Base-by-base conservation (phyloP, 352 stramenopile genomes). In the Phytopythium kandeliae region DNA sequence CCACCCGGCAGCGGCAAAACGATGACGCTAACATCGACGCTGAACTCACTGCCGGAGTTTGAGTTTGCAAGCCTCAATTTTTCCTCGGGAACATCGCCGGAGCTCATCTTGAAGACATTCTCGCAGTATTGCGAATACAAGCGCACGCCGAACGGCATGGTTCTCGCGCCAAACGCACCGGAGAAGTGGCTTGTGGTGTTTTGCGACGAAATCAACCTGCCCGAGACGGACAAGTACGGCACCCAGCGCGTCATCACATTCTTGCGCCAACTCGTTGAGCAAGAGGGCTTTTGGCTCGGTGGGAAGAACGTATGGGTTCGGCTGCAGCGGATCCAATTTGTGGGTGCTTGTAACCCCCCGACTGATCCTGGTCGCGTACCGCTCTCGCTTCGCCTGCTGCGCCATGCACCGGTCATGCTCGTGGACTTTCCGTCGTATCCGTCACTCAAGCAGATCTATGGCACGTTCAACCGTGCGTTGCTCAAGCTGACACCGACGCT, bases 161-260 rank as follows among this genome's bases (percentile, higher is more conserved):
- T 99, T 24, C 73, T 99, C 33, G 82, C 97, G 48, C 97, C 97
- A 16, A 89, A 79, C 67, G 96, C 67, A 67, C 90, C 72, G 35
- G 96, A 96, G 55, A 98, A 96, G 60, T 99, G 96, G 96, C 83
- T 99, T 2, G 97, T 99, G 47, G 91, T 99, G 8, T 99, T 99
- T 67, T 99, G 96, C 53, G 98, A 99, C 71, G 98, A 99, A 81
- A 98, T 99, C 57, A 99, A 99, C 73, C 79, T 99, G 45, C 97
- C 97, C 0, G 92, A 97, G 51, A 78, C 97, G 33, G 97, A 99
- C 71, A 73, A 75, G 10, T 99, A 99, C 68, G 98, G 97, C 30
- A 99, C 97, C 9, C 97, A 99, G 72, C 80, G 94, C 31, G 97
- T 99, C 4, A 98, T 99, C 41, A 99, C 95, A 34, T 99, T 99